These are phyloP conservation scores for Fraxinus floribunda DNA, from an alignment of 305 asterid genomes.

Conservation along the genomic window DNA sequence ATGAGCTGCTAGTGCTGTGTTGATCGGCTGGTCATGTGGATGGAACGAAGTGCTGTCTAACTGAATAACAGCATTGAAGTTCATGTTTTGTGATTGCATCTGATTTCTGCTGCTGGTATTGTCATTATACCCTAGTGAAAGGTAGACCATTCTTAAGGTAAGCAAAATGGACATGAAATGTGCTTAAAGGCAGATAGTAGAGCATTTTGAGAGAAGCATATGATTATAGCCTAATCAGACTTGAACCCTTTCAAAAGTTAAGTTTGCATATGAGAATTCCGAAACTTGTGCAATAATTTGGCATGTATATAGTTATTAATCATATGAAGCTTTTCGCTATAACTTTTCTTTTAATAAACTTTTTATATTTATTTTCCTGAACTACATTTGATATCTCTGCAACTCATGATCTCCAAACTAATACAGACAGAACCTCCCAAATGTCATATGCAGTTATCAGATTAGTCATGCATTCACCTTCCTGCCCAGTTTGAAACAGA, in stretches of 20 bases:
- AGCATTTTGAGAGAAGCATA: neutral
- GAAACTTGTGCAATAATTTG: neutral
- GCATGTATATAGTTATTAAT: neutral
- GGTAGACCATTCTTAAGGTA: slow-evolving; percentile 18
- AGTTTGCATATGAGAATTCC: neutral
- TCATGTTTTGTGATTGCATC: slow-evolving; percentile 50
- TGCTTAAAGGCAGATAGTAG: neutral
- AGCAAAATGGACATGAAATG: neutral
- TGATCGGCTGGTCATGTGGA: slow-evolving; percentile 46
- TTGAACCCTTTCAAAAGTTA: neutral
- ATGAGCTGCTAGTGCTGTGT: slow-evolving; percentile 50
- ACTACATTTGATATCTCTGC: neutral
- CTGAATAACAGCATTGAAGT: slow-evolving; percentile 46
- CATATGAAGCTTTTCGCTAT: neutral
- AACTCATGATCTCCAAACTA: neutral
- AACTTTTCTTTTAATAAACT: neutral
- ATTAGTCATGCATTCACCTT: neutral
- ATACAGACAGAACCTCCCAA: neutral
- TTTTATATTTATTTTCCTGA: neutral
- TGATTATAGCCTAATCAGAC: neutral
- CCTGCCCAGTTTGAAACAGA: neutral
- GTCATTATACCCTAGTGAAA: slow-evolving; percentile 56
- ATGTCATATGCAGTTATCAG: neutral
- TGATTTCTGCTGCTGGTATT: slow-evolving; percentile 46
- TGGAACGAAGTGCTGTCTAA: slow-evolving; percentile 47